phyloP scores from a whole-genome alignment of 108 stramenopile genomes.

The Schizochytrium sp. region DNA sequence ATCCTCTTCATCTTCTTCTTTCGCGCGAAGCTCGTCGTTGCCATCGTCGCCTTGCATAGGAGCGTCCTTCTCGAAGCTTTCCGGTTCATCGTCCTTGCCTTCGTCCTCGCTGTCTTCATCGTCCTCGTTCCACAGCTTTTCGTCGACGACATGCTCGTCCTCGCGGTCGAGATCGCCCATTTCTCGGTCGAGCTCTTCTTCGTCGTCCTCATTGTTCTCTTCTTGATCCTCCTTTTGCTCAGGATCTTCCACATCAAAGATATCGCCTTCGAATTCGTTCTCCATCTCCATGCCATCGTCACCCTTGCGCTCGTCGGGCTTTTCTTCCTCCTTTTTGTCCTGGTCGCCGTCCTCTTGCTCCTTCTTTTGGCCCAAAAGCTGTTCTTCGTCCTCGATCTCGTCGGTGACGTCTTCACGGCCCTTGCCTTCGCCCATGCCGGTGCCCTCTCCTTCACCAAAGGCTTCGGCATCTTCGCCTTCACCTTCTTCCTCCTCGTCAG shows the following conservation, averaged over 20 bases:
- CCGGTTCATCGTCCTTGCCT: constrained; percentile 59
- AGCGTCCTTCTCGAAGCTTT: constrained; percentile 84
- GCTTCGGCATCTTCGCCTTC: constrained; percentile 62
- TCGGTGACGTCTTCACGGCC: constrained; percentile 91
- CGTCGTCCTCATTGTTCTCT: constrained; percentile 62
- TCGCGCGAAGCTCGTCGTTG: constrained; percentile 84
- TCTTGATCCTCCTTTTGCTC: constrained; percentile 57
- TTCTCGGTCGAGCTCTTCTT: constrained; percentile 90
- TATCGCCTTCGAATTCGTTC: constrained; percentile 88
- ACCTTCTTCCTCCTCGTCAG: constrained; percentile 55
- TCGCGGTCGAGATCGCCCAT: constrained; percentile 78
- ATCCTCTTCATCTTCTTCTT: constrained; percentile 59
- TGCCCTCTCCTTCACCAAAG: constrained; percentile 65
- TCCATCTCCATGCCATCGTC: constrained; percentile 98
- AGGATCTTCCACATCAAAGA: constrained; percentile 79
- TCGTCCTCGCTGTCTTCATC: constrained; percentile 80
- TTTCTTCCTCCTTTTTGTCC: constrained; percentile 50
- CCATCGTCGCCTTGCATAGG: constrained; percentile 67
- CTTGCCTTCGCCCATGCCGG: constrained; percentile 98
- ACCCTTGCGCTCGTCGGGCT: constrained; percentile 82
- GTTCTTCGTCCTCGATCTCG: constrained; percentile 93
- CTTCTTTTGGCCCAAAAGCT: constrained; percentile 76
- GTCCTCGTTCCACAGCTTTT: constrained; percentile 88
- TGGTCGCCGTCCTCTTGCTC: constrained; percentile 51
- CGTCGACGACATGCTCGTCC: constrained; percentile 88